Percentiles rank a stretch among this genome's conserved stretches.
These are phyloP conservation scores for Bertia moriformis DNA, from an alignment of 2,329 filamentous ascomycete species.

Conservation along the genomic window DNA sequence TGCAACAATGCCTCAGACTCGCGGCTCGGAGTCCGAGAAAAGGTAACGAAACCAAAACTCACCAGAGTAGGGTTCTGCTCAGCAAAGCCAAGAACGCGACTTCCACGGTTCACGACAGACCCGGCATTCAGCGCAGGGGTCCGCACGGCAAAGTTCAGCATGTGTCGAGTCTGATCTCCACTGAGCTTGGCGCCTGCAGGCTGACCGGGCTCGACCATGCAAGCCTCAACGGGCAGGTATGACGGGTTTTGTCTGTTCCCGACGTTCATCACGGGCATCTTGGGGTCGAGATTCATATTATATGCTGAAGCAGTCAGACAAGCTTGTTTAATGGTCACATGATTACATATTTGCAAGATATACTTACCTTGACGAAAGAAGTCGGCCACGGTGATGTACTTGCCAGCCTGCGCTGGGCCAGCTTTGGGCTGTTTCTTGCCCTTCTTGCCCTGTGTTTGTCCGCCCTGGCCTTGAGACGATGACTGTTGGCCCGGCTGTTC, in stretches of 20 bases:
- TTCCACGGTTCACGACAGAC: conserved; percentile 34
- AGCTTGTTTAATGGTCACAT: conserved; percentile 1
- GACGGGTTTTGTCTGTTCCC: conserved; percentile 33
- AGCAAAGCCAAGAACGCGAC: conserved; percentile 30
- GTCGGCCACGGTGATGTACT: conserved; percentile 22
- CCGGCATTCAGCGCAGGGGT: conserved; percentile 36
- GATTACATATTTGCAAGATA: no score
- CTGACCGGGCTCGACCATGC: conserved; percentile 39
- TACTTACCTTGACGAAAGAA: neutral
- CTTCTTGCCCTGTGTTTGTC: conserved; percentile 7
- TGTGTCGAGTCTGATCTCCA: conserved; percentile 34
- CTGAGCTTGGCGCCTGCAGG: conserved; percentile 31
- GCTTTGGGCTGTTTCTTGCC: conserved; percentile 14
- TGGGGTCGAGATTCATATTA: conserved; percentile 12
- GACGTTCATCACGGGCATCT: conserved; percentile 40
- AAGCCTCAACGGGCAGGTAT: conserved; percentile 45
- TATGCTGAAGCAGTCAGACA: conserved; percentile 22
- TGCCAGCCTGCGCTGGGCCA: conserved; percentile 14
- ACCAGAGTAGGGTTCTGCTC: conserved; percentile 21
- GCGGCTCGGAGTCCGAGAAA: no score
- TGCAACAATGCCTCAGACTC: no score
- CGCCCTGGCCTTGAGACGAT: conserved; percentile 5
- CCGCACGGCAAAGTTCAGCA: conserved; percentile 48
- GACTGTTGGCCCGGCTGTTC: no score
- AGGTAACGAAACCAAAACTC: conserved; percentile 8